Base-by-base conservation (phyloP, 768 basidiomycete genomes). In the Boletellus ananas region DNA sequence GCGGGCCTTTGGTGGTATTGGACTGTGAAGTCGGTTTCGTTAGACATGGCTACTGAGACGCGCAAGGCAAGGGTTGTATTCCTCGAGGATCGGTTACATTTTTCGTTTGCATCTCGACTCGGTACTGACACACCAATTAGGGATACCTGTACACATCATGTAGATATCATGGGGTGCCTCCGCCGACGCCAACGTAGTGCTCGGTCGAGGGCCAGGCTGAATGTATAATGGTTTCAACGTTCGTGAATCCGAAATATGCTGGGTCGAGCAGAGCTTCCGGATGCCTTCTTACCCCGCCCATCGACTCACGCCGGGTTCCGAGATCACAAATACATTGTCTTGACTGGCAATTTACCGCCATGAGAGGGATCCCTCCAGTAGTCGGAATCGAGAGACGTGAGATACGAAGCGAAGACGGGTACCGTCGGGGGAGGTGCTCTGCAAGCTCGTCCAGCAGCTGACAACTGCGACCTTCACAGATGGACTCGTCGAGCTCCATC, bases 401-500 rank as follows among this genome's bases (percentile, higher is more conserved):
- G 34, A 83, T 72, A n/a, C 64, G 58, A 58, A 83, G 89, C 3
- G 79, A 74, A 17, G 63, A 66, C 4, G 87, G 86, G 57, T 86
- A 85, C 34, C 86, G 77, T 42, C 71, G 71, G n/a, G 78, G 74
- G 23, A 90, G 73, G 57, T 85, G 88, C 56, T 85, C 85, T 1
- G 80, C 74, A 37, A 90, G 68, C 60, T 88, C 85, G 52, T 86
- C 79, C 4, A 85, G 73, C 17, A 87, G 69, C 62, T 89, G 9
- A 64, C 66, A 9, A 72, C 72, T 3, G 51, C 51, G 1, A 69
- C 61, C 11, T 44, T 57, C 8, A 67, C 52, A 9, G 69, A 69
- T 21, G 43, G 79, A 71, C 46, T 78, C 72, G 66, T 89, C 87
- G 29, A 87, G 73, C 71, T 90, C 85, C 45, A 88, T 82, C 87